Percentiles rank a stretch among this genome's conserved stretches.
Conservation (phyloP, 257 asterid genomes). For the Forsythia viridissima region DNA sequence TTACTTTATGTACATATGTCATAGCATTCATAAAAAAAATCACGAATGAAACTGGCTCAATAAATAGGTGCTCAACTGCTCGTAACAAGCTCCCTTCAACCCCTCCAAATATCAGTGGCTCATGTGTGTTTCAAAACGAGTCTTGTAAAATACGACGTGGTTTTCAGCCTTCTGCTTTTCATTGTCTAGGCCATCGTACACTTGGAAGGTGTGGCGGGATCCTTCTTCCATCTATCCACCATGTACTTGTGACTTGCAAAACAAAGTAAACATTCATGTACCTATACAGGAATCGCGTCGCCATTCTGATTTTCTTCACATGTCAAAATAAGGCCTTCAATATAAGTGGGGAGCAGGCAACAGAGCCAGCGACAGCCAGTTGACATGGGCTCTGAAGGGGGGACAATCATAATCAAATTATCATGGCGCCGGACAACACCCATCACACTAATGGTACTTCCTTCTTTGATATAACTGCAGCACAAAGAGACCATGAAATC, state of each 20-base stretch:
- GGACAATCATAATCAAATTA: slow-evolving; percentile 60
- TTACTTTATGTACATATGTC: background rate
- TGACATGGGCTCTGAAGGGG: slow-evolving; percentile 52
- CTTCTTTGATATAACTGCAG: slow-evolving; percentile 62
- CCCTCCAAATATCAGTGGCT: background rate
- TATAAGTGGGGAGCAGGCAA: slow-evolving; percentile 43
- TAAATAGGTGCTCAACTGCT: too few species aligned
- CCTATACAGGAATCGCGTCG: slow-evolving; percentile 59
- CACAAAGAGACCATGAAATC: slow-evolving; percentile 4
- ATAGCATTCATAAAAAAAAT: background rate
- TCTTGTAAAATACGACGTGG: background rate
- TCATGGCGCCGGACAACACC: slow-evolving; percentile 56
- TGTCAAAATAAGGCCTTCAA: slow-evolving; percentile 48
- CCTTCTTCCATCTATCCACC: background rate
- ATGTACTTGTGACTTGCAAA: background rate
- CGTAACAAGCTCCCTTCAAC: background rate
- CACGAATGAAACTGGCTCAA: background rate
- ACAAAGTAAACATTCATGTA: background rate
- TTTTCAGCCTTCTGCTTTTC: background rate
- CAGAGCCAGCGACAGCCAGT: slow-evolving; percentile 51
- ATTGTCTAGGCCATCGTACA: background rate
- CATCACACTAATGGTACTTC: slow-evolving; percentile 62
- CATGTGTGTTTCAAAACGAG: background rate
- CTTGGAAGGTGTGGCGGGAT: background rate
- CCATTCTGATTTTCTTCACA: slow-evolving; percentile 38